Base-by-base conservation (phyloP, 305 asterid genomes). In the Fraxinus albicans region DNA sequence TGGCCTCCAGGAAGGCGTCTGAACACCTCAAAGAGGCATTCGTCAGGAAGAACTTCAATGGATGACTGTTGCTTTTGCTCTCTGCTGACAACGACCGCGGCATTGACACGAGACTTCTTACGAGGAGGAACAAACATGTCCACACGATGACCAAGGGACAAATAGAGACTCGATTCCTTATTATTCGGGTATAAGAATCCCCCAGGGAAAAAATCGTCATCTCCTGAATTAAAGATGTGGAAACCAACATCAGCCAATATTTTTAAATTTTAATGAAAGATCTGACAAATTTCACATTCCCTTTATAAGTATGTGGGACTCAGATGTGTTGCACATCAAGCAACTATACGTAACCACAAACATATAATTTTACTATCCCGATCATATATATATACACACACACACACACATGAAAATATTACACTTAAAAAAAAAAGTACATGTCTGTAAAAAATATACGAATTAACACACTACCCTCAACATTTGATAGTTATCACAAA, bases 1-100 rank as follows among this genome's bases (percentile, higher is more conserved):
- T 91, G 89, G 82, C 91, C 92, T n/a, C 90, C 91, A 1, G 91
- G 80, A 79, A 97, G 90, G 6, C 97, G 97, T 82, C 98, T 87
- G 90, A 97, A 88, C 58, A 97, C 84, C 96, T 95, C 99, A 40
- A 92, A 97, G 77, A 95, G 97, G 89, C 98, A 97, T 88, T 94
- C 99, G 53, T 97, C 97, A 17, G 99, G 99, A 31, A 97, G 97
- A 84, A 89, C 87, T 60, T 97, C 98, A 35, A 97, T 93, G 8
- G 97, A 92, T 69, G 96, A 88, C 80, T 84, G 88, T 69, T 65
- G 82, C 83, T 87, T 88, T 25, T 84, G 81, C 78, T 86, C 91
- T 85, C 79, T 90, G 29, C 83, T 80, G 82, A 92, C 87, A 47
- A 95, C 77, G 63, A 89, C 88, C 1, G 99, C 96, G 76, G 94